phyloP scores from a whole-genome alignment of 163 green algal species.

The Scenedesmus sp. region DNA sequence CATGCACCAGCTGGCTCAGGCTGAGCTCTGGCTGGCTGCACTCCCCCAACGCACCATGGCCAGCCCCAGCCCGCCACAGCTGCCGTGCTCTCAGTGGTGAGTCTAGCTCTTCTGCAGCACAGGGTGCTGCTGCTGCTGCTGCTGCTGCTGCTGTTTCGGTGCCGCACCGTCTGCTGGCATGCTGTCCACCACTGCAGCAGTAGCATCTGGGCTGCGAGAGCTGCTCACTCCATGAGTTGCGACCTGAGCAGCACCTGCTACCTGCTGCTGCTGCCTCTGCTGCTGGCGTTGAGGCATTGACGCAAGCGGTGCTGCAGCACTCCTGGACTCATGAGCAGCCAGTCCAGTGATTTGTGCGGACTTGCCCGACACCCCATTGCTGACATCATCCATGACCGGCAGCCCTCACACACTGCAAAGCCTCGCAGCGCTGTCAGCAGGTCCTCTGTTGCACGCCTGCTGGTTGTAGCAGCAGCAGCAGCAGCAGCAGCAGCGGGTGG shows the following conservation, averaged over 20 bases:
- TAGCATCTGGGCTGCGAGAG: neutral
- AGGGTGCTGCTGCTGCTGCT: neutral
- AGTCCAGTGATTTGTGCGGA: neutral
- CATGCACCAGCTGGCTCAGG: slow-evolving; percentile 9
- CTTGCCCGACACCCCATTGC: neutral
- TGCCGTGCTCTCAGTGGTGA: neutral
- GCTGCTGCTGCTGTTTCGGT: neutral
- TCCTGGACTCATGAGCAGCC: neutral
- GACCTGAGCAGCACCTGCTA: neutral
- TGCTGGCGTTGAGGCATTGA: neutral
- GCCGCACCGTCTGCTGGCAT: neutral
- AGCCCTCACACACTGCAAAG: neutral
- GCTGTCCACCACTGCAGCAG: neutral
- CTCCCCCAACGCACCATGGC: too few species aligned
- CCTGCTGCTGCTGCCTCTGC: neutral
- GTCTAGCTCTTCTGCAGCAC: neutral
- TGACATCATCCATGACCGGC: neutral
- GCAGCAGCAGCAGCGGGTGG: neutral
- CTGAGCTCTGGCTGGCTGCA: neutral
- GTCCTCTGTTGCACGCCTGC: neutral
- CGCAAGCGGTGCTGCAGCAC: neutral
- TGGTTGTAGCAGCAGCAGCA: neutral
- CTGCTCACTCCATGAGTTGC: neutral
- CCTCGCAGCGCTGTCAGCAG: neutral
- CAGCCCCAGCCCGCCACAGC: neutral